These are phyloP conservation scores for Endotrypanum monterogeii DNA, from an alignment of 208 protist genomes.

Conservation along the genomic window DNA sequence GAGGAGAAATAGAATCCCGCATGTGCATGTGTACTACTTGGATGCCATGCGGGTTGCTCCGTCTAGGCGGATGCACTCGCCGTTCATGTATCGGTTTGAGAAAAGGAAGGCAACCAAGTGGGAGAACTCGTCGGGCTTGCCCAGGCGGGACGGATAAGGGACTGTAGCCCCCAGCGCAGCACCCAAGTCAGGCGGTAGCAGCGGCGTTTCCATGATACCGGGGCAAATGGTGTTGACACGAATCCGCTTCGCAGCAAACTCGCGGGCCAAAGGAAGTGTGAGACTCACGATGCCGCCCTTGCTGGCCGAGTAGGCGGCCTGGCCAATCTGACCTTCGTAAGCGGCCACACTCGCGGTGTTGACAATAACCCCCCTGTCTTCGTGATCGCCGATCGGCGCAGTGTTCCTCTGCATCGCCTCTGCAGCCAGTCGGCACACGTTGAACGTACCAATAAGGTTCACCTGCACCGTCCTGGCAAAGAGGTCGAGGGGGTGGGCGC, in stretches of 20 bases:
- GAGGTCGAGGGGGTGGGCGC: slow-evolving; percentile 44
- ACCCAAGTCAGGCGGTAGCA: slow-evolving; percentile 43
- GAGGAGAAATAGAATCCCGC: neutral
- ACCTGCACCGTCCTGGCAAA: slow-evolving; percentile 65
- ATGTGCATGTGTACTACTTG: slow-evolving; percentile 22
- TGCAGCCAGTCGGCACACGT: slow-evolving; percentile 64
- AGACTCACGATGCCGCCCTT: slow-evolving; percentile 80
- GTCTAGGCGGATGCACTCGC: slow-evolving; percentile 52
- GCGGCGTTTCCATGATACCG: slow-evolving; percentile 79
- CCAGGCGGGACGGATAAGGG: slow-evolving; percentile 66
- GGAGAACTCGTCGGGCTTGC: slow-evolving; percentile 73
- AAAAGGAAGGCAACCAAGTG: slow-evolving; percentile 59
- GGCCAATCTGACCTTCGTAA: slow-evolving; percentile 89
- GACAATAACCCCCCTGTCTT: slow-evolving; percentile 81
- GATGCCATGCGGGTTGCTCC: slow-evolving; percentile 46
- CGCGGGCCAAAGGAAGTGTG: slow-evolving; percentile 73
- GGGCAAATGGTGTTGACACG: slow-evolving; percentile 79
- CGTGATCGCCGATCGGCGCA: slow-evolving; percentile 15
- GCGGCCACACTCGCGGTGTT: slow-evolving; percentile 81
- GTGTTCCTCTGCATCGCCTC: slow-evolving; percentile 46
- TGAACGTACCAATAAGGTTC: slow-evolving; percentile 84
- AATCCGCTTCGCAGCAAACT: slow-evolving; percentile 62
- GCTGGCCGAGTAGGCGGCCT: slow-evolving; percentile 78
- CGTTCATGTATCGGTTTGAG: slow-evolving; percentile 83
- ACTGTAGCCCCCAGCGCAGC: slow-evolving; percentile 42